Percentiles rank a stretch among this genome's conserved stretches.
Conservation (phyloP, 257 asterid species). For the Apocynum venetum region DNA sequence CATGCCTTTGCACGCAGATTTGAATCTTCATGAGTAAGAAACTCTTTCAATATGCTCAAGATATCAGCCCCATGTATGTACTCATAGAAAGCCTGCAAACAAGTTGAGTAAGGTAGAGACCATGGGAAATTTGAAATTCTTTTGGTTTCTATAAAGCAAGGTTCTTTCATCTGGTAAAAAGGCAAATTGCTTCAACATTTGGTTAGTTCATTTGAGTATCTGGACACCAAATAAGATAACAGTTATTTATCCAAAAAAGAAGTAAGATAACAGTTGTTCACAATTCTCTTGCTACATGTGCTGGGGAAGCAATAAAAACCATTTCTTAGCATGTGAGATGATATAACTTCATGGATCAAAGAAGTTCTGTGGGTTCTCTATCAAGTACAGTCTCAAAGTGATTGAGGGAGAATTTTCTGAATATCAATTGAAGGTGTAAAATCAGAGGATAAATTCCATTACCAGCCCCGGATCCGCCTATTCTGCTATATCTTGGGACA, state of each 20-base stretch:
- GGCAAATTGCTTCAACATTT: not conserved
- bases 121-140: not conserved
- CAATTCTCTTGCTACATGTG: not conserved
- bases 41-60: slow-evolving; percentile 63
- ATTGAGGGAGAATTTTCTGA: not conserved
- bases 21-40: slow-evolving; percentile 81
- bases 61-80: slow-evolving; percentile 73
- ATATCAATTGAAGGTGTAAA: not conserved
- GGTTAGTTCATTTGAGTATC: not conserved
- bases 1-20: slow-evolving; percentile 89
- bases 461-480: not conserved
- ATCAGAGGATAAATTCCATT: slow-evolving; percentile 5
- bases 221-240: not conserved
- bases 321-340: not conserved
- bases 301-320: not conserved
- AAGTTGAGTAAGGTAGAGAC: slow-evolving; percentile 4
- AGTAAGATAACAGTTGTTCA: not conserved
- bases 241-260: not conserved
- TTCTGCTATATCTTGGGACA: not conserved
- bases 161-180: not conserved
- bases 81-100: slow-evolving; percentile 65
- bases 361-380: not conserved
- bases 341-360: not conserved
- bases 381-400: not conserved
- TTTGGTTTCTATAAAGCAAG: not conserved